Evolutionary conservation across 2,329 filamentous ascomycete genomes (phyloP).

Genomic region (Conoideocrella luteorostrata): DNA sequence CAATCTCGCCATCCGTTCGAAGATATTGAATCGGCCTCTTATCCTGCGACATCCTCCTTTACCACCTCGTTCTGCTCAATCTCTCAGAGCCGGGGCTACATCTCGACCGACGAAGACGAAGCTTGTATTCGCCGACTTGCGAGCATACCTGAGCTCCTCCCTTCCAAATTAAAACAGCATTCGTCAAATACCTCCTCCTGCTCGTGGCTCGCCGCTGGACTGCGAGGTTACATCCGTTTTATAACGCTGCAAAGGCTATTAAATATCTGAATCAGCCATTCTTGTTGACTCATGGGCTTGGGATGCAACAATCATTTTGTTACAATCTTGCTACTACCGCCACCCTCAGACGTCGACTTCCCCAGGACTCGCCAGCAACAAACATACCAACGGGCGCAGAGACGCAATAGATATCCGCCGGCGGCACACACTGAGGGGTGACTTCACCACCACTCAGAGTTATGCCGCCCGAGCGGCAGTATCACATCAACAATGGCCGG

Average conservation of each 20-base stretch:
- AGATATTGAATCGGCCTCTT: background rate
- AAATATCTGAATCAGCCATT: too few species aligned
- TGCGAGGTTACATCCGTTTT: too few species aligned
- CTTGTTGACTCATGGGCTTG: background rate
- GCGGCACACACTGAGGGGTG: slow-evolving; percentile 9
- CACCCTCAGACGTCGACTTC: background rate
- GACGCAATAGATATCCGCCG: slow-evolving; percentile 2
- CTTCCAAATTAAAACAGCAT: too few species aligned
- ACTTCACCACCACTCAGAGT: slow-evolving; percentile 8
- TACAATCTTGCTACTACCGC: background rate
- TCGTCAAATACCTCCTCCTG: too few species aligned
- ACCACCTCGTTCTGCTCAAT: too few species aligned
- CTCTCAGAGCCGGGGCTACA: too few species aligned
- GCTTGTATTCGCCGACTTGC: too few species aligned
- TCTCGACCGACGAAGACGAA: too few species aligned
- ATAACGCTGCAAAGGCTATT: too few species aligned
- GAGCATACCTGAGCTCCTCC: too few species aligned
- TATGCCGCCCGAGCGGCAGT: slow-evolving; percentile 25
- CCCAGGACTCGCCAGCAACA: background rate
- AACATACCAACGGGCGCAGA: slow-evolving; percentile 1
- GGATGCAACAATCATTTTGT: background rate
- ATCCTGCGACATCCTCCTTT: background rate
- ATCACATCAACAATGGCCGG: slow-evolving; percentile 39
- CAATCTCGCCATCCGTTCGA: background rate
- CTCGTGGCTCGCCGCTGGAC: too few species aligned